Base-by-base conservation (phyloP, 2,329 filamentous ascomycete species). In the Sporothrix variecibatus region DNA sequence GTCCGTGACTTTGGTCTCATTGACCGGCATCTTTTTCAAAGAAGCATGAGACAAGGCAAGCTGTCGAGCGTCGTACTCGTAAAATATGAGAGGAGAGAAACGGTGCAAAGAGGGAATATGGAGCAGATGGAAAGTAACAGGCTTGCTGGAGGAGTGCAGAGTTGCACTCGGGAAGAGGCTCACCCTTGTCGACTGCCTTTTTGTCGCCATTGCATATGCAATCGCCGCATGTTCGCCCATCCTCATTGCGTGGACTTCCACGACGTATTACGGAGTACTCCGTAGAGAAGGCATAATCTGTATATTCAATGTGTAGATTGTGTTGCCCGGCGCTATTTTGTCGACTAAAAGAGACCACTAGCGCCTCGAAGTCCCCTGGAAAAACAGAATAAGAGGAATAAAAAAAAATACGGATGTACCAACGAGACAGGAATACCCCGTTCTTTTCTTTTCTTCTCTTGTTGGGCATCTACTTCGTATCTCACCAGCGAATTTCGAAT, bases 161-260 rank as follows among this genome's bases (percentile, higher is more conserved):
- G 58, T 31, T 34, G 65, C 26, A 68, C 58, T 23, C 58, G 58
- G 58, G 34, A 64, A 64, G 58, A 64, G 31, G 31, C 58, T 64
- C 34, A 64, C 38, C 58, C 58, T 64, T 40, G 58, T 64, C 34
- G 58, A 31, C 31, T 17, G 31, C 31, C 58, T 15, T 64, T 40
- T 64, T 40, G 58, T 64, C 58, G 58, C 56, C 31, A 64, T 64
- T 64, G 58, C 58, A 64, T 64, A 64, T 64, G 58, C 58, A 40
- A 31, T 40, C 20, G 34, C 58, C 58, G 31, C 58, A 64, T 46
- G 62, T 67, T 67, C 38, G 8, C 4, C 20, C 40, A 9, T 11
- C 12, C 20, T 8, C 62, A 46, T 46, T 67, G 62, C 62, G 4
- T 9, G 12, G 34, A 43, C 23, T 56, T 6, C 1, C 8, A 23